Evolutionary conservation across 257 asterid genomes (phyloP).

Genomic region (Thymus quinquecostatus): DNA sequence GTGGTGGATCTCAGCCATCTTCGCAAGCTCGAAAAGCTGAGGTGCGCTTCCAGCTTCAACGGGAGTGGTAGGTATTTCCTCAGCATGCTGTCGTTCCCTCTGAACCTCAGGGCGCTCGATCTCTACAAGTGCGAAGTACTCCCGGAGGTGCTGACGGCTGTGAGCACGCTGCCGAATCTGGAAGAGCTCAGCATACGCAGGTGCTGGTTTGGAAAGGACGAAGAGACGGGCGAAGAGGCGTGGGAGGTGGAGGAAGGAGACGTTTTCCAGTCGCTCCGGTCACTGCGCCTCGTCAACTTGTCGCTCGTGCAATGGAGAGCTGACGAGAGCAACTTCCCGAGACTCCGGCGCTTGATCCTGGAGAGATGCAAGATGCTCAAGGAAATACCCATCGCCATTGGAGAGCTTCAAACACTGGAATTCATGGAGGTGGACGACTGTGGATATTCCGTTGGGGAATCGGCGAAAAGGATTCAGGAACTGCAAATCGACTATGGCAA

Average conservation of each 20-base stretch:
- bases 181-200: conserved; percentile 21
- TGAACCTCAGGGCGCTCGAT: conserved; percentile 16
- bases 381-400: background rate
- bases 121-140: background rate
- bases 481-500: no score
- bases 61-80: background rate
- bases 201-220: background rate
- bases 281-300: background rate
- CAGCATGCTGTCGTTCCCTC: background rate
- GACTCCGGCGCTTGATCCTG: background rate
- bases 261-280: background rate
- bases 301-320: conserved; percentile 7
- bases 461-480: no score
- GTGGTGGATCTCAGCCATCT: background rate
- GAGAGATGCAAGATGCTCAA: background rate
- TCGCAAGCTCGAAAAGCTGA: background rate
- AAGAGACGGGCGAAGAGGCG: no score
- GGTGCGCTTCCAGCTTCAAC: no score
- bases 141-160: background rate
- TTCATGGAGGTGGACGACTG: background rate
- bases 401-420: conserved; percentile 30
- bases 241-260: background rate
- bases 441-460: no score
- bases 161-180: conserved; percentile 20
- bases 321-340: conserved; percentile 26